These are phyloP conservation scores for Globisporangium barbulae DNA, from an alignment of 352 stramenopile species.

Conservation along the genomic window DNA sequence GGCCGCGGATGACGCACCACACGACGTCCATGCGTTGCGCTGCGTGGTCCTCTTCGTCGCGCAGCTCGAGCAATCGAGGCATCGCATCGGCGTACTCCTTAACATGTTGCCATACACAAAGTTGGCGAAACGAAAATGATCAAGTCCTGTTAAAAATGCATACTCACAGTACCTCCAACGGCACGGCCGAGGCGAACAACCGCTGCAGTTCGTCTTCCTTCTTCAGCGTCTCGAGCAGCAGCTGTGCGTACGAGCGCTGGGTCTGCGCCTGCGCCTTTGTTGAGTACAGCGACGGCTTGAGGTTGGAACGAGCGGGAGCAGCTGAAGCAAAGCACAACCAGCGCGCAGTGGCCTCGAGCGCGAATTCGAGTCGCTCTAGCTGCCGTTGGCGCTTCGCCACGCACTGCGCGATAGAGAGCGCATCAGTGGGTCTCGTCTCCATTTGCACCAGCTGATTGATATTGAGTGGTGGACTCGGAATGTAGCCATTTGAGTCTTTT, in stretches of 20 bases:
- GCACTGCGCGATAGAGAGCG: constrained; percentile 30
- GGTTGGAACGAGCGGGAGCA: background rate
- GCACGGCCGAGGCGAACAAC: constrained; percentile 20
- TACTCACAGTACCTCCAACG: constrained; percentile 21
- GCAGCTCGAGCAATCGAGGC: constrained; percentile 27
- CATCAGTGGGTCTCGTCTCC: background rate
- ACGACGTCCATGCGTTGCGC: constrained; percentile 19
- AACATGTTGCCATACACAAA: background rate
- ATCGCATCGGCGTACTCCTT: constrained; percentile 23
- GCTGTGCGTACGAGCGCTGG: constrained; percentile 20
- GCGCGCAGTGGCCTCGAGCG: constrained; percentile 23
- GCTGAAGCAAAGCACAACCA: constrained; percentile 5
- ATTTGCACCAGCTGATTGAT: background rate
- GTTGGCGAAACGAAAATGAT: background rate
- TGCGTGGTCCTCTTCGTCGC: constrained; percentile 29
- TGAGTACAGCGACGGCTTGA: background rate
- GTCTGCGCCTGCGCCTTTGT: constrained; percentile 4
- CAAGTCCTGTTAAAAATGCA: too few species aligned
- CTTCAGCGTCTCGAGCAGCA: constrained; percentile 27
- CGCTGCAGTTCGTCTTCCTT: constrained; percentile 17
- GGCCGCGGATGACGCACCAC: background rate
- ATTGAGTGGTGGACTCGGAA: background rate
- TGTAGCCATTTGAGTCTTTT: background rate
- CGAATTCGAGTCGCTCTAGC: constrained; percentile 29
- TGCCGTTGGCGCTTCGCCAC: constrained; percentile 27